Percentiles rank a stretch among this genome's conserved stretches.
phyloP scores from a whole-genome alignment of 2,329 filamentous ascomycete species.

The Pseudogymnoascus sp. region DNA sequence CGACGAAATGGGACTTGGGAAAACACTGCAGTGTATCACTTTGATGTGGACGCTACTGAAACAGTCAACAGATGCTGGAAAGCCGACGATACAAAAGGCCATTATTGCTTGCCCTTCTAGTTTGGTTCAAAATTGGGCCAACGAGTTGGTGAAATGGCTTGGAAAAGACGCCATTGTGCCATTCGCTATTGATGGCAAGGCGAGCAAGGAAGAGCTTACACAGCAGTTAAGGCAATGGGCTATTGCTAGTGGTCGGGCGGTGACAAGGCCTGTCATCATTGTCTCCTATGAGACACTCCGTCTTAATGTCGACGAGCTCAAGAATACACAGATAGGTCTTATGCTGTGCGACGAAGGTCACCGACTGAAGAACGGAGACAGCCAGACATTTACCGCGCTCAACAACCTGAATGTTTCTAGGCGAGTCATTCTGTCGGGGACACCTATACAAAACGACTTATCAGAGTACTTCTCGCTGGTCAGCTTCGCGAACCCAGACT shows the following conservation, averaged over 20 bases:
- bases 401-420: slow-evolving; percentile 85
- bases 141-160: slow-evolving; percentile 94
- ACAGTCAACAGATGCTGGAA: slow-evolving; percentile 92
- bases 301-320: slow-evolving; percentile 82
- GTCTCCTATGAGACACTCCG: slow-evolving; percentile 96
- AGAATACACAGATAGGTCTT: slow-evolving; percentile 81
- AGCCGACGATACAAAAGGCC: slow-evolving; percentile 87
- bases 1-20: slow-evolving; percentile 96
- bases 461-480: slow-evolving; percentile 95
- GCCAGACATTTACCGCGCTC: slow-evolving; percentile 85
- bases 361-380: slow-evolving; percentile 92
- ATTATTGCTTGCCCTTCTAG: slow-evolving; percentile 96
- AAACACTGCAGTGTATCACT: slow-evolving; percentile 94
- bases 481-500: slow-evolving; percentile 90
- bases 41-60: slow-evolving; percentile 95
- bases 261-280: slow-evolving; percentile 89
- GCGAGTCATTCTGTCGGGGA: slow-evolving; percentile 90
- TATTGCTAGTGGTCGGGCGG: slow-evolving; percentile 78
- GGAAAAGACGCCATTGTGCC: slow-evolving; percentile 84
- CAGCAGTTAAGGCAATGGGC: slow-evolving; percentile 91
- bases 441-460: slow-evolving; percentile 96
- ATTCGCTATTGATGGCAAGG: slow-evolving; percentile 95
- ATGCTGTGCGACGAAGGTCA: slow-evolving; percentile 96
- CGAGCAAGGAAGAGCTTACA: slow-evolving; percentile 85
- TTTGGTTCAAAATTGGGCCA: slow-evolving; percentile 95